Conservation (phyloP, 257 asterid species). For the Solanum appendiculatum region DNA sequence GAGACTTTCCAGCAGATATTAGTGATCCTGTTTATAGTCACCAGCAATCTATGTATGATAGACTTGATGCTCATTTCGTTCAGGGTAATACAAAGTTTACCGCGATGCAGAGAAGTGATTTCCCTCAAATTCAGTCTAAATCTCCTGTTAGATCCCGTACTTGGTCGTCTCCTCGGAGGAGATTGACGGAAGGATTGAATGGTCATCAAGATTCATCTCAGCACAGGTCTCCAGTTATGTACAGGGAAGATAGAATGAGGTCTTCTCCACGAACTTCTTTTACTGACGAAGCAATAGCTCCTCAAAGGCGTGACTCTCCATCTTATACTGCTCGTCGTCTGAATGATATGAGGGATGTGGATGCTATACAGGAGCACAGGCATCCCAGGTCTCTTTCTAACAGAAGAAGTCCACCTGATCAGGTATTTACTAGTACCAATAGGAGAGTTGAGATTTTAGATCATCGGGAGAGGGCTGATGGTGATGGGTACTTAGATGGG, state of each 20-base stretch:
- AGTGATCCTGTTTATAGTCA: not conserved
- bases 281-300: constrained; percentile 38
- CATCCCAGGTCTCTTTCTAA: constrained; percentile 34
- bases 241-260: constrained; percentile 54
- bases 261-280: constrained; percentile 57
- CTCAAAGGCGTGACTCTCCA: constrained; percentile 63
- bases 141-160: constrained; percentile 53
- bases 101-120: constrained; percentile 44
- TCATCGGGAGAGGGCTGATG: constrained; percentile 44
- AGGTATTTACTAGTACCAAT: constrained; percentile 28
- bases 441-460: constrained; percentile 50
- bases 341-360: constrained; percentile 47
- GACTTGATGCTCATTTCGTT: constrained; percentile 30
- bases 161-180: constrained; percentile 65
- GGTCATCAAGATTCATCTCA: constrained; percentile 37
- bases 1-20: not conserved
- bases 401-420: constrained; percentile 44
- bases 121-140: constrained; percentile 42
- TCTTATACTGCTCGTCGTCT: constrained; percentile 28
- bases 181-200: constrained; percentile 57
- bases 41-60: constrained; percentile 36
- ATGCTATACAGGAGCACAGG: constrained; percentile 41
- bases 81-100: constrained; percentile 47
- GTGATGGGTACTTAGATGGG: constrained; percentile 17
- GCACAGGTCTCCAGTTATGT: constrained; percentile 43